phyloP scores from a whole-genome alignment of 2,329 filamentous ascomycete species.

The Fusarium bulbicola region DNA sequence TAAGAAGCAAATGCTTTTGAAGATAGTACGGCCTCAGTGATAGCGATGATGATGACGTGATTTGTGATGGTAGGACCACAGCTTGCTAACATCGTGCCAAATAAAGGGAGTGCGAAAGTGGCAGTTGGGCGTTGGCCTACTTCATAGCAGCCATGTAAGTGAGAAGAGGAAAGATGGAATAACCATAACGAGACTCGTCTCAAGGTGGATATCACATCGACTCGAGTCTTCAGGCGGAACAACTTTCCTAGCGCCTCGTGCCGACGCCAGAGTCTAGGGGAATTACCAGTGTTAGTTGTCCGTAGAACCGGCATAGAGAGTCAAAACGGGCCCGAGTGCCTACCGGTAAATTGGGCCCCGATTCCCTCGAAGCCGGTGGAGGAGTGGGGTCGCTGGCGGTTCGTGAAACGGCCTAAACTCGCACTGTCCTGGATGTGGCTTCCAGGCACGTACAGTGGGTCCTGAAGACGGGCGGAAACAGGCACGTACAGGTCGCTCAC shows the following conservation, averaged over 20 bases:
- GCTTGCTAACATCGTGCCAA: slow-evolving; percentile 96
- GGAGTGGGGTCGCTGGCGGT: background rate
- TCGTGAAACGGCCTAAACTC: background rate
- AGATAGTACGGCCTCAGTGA: slow-evolving; percentile 53
- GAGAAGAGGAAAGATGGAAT: background rate
- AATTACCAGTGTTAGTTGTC: background rate
- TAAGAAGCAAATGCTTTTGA: background rate
- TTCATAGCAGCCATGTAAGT: background rate
- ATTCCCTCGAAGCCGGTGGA: background rate
- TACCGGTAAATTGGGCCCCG: background rate
- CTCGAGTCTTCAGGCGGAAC: background rate
- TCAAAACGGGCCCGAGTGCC: background rate
- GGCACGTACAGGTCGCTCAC: background rate
- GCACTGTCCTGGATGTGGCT: background rate
- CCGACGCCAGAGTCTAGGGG: background rate
- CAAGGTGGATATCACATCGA: background rate
- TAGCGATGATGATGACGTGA: slow-evolving; percentile 87
- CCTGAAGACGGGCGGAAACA: background rate
- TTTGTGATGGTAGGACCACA: slow-evolving; percentile 94
- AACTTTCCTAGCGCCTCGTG: background rate
- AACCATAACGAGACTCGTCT: background rate
- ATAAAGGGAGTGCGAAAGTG: slow-evolving; percentile 90
- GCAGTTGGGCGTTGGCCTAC: slow-evolving; percentile 73
- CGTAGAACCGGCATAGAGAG: background rate
- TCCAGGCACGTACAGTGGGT: background rate